Base-by-base conservation (phyloP, 176 grass and related monocot species). In the Tillandsia leiboldiana region DNA sequence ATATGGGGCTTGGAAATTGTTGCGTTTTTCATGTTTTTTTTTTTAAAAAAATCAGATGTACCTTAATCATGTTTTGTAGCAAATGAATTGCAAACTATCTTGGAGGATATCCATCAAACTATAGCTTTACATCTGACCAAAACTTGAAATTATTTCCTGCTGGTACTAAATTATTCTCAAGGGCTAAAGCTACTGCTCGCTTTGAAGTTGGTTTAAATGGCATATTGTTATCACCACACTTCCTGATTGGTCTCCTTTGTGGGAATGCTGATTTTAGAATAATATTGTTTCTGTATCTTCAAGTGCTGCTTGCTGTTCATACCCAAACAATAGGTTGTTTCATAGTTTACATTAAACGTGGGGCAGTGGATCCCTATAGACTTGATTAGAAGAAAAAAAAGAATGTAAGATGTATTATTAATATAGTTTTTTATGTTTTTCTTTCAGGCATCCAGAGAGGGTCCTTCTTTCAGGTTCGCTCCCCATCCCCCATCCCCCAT, bases 391-490 rank as follows among this genome's bases (percentile, higher is more conserved):
- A 6, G 0, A 42, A 42, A 42, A 29, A 24, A 24, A 24, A 24
- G 24, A 24, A 29, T 29, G 33, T 42, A 42, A 42, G 33, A 42
- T 42, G 33, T 42, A 42, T 42, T 42, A 42, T 24, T 66, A 27
- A n/a, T 18, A 10, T 65, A 10, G 23, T 3, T 15, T 17, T 22
- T 69, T n/a, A 68, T 69, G 49, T 64, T 73, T 71, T 11, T 61
- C 70, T 20, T 1, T 18, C 84, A 99, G 94, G 94, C 94, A 12
- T 99, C 94, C 20, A 20, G 20, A 20, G 20, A 20, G 20, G 20
- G 20, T 20, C 20, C 20, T 20, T 20, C 20, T 20, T 20, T 20
- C 20, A 20, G 20, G 20, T 20, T 20, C 20, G 20, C 20, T 20
- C 20, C 20, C 20, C 20, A 20, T 20, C 20, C 20, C 20, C 20